Percentiles rank a stretch among this genome's conserved stretches.
Conservation (phyloP, 2,329 filamentous ascomycete genomes). For the Exophiala viscosa region DNA sequence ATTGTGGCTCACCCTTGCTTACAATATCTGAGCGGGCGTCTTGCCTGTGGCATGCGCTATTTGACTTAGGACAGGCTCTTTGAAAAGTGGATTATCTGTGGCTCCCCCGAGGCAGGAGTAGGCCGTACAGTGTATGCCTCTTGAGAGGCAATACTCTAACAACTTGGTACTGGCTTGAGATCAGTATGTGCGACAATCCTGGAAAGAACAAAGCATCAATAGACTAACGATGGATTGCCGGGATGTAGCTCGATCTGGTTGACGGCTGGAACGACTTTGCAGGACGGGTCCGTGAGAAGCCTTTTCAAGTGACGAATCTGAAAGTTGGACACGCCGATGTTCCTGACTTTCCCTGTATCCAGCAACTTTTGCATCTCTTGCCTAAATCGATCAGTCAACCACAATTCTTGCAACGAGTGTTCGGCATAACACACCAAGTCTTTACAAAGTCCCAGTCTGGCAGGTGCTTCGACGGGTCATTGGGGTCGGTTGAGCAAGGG, state of each 20-base stretch:
- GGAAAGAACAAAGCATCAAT: background rate
- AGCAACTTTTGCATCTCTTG: constrained; percentile 59
- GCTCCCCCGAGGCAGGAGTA: constrained; percentile 68
- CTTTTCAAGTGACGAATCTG: constrained; percentile 40
- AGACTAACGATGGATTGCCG: constrained; percentile 18
- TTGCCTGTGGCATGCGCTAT: constrained; percentile 10
- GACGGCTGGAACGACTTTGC: constrained; percentile 33
- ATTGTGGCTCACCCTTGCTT: constrained; percentile 52
- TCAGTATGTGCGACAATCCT: background rate
- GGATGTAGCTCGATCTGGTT: constrained; percentile 33
- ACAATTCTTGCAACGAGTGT: background rate
- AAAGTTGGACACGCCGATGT: constrained; percentile 72
- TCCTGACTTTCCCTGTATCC: constrained; percentile 55
- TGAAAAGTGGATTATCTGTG: constrained; percentile 65
- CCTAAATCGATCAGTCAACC: constrained; percentile 41
- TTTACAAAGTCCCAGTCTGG: constrained; percentile 47
- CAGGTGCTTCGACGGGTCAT: constrained; percentile 20
- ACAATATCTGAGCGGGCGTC: constrained; percentile 18
- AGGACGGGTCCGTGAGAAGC: constrained; percentile 33
- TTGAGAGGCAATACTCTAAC: constrained; percentile 64
- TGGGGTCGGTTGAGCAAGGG: constrained; percentile 31
- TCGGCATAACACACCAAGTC: constrained; percentile 9
- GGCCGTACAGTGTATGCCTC: constrained; percentile 64
- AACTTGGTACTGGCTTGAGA: constrained; percentile 55
- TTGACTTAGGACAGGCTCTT: constrained; percentile 30